Evolutionary conservation across 2,329 filamentous ascomycete species (phyloP).

Genomic region (Venturia oleaginea): DNA sequence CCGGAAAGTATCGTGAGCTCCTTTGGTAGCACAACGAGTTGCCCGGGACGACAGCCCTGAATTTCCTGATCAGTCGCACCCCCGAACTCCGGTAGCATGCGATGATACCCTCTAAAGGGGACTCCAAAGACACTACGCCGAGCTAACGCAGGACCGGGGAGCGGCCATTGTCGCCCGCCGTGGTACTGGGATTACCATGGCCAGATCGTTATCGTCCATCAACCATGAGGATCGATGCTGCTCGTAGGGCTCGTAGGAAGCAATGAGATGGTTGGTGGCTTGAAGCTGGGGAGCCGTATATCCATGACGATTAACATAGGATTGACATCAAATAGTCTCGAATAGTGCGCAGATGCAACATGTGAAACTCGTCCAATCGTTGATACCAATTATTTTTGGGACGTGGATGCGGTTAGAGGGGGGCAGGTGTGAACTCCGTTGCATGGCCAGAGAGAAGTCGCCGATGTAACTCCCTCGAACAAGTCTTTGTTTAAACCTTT

Average conservation of each 20-base stretch:
- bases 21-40: not conserved
- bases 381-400: not conserved
- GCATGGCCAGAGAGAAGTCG: not conserved
- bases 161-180: constrained; percentile 1
- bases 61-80: not conserved
- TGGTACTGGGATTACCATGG: not conserved
- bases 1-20: not conserved
- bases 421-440: not conserved
- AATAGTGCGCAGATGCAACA: not conserved
- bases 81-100: not conserved
- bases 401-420: not conserved
- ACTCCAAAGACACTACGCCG: not conserved
- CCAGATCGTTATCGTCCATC: not conserved
- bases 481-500: not conserved
- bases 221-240: not conserved
- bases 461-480: not conserved
- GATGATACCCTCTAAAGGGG: not conserved
- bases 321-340: not conserved
- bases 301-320: not conserved
- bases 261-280: not conserved
- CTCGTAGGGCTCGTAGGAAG: not conserved
- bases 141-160: not conserved
- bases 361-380: constrained; percentile 1
- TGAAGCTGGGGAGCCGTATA: not conserved
- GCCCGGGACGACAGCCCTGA: not conserved